Conservation (phyloP, 352 stramenopile species). For the Phytophthora pseudosyringae region DNA sequence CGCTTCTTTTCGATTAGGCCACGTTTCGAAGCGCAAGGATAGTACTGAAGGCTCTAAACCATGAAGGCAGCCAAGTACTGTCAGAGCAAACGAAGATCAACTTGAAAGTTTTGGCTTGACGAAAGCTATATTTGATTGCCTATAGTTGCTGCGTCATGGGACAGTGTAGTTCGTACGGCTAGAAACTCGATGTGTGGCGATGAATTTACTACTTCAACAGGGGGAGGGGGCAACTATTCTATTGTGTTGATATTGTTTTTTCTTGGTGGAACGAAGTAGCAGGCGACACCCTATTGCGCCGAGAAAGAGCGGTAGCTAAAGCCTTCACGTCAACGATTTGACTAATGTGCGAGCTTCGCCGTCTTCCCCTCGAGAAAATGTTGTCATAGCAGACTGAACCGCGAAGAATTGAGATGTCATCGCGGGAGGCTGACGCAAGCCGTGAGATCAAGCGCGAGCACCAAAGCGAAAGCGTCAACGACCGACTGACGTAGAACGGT, state of each 20-base stretch:
- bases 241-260: background rate
- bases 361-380: conserved; percentile 26
- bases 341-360: conserved; percentile 6
- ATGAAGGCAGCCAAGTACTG: too few relatives aligned
- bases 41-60: background rate
- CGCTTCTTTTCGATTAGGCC: background rate
- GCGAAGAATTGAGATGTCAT: conserved; percentile 33
- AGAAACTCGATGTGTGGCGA: background rate
- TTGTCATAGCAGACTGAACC: conserved; percentile 43
- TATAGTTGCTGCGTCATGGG: background rate
- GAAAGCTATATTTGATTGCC: conserved; percentile 1
- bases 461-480: conserved; percentile 26
- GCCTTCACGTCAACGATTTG: conserved; percentile 10
- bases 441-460: conserved; percentile 15
- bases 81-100: background rate
- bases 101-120: background rate
- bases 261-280: conserved; percentile 6
- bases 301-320: conserved; percentile 9
- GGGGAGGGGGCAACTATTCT: too few relatives aligned
- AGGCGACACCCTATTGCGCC: conserved; percentile 3
- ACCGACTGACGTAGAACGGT: conserved; percentile 26
- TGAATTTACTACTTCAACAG: too few relatives aligned
- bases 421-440: conserved; percentile 12
- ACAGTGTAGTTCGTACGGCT: too few relatives aligned
- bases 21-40: background rate